Evolutionary conservation across 768 basidiomycete genomes (phyloP).

Genomic region (Lactarius vividus): DNA sequence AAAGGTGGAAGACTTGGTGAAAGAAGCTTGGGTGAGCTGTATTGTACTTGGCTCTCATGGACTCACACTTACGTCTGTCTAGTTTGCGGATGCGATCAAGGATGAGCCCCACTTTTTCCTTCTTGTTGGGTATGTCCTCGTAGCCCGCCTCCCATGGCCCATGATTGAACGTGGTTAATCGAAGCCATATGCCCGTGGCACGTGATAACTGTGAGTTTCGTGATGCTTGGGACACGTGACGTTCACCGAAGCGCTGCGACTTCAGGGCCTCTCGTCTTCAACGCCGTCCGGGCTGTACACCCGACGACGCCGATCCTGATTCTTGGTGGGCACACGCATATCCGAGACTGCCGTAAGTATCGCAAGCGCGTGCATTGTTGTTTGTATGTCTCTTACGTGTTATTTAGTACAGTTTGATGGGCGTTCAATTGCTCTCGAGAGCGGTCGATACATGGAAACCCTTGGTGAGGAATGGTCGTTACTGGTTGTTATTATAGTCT

Average conservation of each 20-base stretch:
- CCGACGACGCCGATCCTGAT: slow-evolving; percentile 76
- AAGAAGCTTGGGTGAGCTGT: slow-evolving; percentile 67
- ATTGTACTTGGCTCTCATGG: not conserved
- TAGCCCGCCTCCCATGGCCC: not conserved
- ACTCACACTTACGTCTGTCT: not conserved
- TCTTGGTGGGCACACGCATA: slow-evolving; percentile 79
- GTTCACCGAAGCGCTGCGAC: not conserved
- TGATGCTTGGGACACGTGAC: not conserved
- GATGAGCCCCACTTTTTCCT: slow-evolving; percentile 84
- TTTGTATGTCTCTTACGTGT: not conserved
- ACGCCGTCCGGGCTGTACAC: slow-evolving; percentile 71
- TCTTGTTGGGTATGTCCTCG: slow-evolving; percentile 54
- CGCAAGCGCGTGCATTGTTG: not conserved
- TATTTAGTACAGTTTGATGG: slow-evolving; percentile 59
- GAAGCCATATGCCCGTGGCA: slow-evolving; percentile 80
- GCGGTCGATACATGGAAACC: slow-evolving; percentile 92
- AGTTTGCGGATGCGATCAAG: slow-evolving; percentile 76
- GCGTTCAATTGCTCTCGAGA: slow-evolving; percentile 76
- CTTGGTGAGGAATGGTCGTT: slow-evolving; percentile 49
- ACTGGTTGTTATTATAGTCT: not conserved
- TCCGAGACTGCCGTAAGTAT: slow-evolving; percentile 70
- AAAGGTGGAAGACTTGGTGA: slow-evolving; percentile 67
- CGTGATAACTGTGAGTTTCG: slow-evolving; percentile 57
- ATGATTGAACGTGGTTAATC: not conserved
- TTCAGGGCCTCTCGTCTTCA: slow-evolving; percentile 67